Evolutionary conservation across 1,139 yeast genomes (phyloP).

Genomic region (Lizanozyma gosingica): DNA sequence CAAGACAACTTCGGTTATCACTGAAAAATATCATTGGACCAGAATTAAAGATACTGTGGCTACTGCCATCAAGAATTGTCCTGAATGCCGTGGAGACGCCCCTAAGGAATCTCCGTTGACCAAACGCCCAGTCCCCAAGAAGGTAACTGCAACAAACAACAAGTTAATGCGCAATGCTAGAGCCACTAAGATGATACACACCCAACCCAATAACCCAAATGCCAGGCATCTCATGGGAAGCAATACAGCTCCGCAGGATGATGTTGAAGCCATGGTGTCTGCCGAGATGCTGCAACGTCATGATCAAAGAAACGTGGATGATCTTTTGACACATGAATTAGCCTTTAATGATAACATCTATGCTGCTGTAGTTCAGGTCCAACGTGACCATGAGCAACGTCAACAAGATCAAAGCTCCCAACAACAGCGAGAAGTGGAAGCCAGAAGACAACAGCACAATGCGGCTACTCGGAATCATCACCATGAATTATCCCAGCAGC

Average conservation of each 20-base stretch:
- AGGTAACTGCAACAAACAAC: constrained; percentile 8
- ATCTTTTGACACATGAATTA: constrained; percentile 27
- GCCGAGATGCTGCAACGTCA: constrained; percentile 12
- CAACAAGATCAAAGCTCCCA: constrained; percentile 1
- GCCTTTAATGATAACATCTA: constrained; percentile 46
- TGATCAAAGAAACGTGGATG: constrained; percentile 13
- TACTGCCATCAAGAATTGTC: constrained; percentile 68
- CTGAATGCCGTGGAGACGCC: constrained; percentile 54
- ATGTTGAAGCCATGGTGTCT: constrained; percentile 29
- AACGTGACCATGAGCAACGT: constrained; percentile 5
- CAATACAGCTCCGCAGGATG: constrained; percentile 14
- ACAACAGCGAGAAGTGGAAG: constrained; percentile 1
- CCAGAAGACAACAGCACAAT: constrained; percentile 2
- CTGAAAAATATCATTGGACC: constrained; percentile 85
- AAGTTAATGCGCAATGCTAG: constrained; percentile 4
- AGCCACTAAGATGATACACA: constrained; percentile 6
- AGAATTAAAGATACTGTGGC: constrained; percentile 84
- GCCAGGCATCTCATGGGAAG: constrained; percentile 16
- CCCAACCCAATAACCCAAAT: constrained; percentile 16
- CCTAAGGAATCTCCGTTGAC: constrained; percentile 23
- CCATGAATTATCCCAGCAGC: constrained; percentile 11
- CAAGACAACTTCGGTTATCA: constrained; percentile 68
- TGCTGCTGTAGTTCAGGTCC: constrained; percentile 43
- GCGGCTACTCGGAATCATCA: constrained; percentile 5
- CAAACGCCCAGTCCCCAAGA: constrained; percentile 18